Evolutionary conservation across 192 early-diverging fungal species (phyloP).

Genomic region (Tieghemiomyces parasiticus): DNA sequence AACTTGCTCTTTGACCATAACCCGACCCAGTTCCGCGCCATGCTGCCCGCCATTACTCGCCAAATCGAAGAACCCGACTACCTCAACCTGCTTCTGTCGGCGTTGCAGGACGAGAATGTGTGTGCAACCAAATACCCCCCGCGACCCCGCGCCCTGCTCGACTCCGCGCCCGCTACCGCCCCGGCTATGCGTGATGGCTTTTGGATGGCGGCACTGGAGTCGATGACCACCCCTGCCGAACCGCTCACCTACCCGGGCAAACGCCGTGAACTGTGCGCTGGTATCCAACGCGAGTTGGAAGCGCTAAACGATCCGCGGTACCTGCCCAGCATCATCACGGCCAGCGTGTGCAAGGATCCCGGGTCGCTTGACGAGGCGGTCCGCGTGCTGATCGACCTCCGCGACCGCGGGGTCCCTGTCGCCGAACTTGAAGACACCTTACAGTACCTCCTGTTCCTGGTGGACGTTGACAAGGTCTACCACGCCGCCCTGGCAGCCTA

Average conservation of each 20-base stretch:
- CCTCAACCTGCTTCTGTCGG: constrained; percentile 81
- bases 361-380: not conserved
- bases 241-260: constrained; percentile 24
- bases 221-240: not conserved
- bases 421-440: constrained; percentile 68
- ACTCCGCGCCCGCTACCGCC: not conserved
- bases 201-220: not conserved
- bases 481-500: constrained; percentile 89
- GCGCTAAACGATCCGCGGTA: constrained; percentile 32
- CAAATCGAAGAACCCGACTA: constrained; percentile 70
- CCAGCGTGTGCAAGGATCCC: constrained; percentile 7
- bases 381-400: not conserved
- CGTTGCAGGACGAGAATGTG: constrained; percentile 71
- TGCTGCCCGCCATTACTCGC: constrained; percentile 52
- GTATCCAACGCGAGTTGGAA: constrained; percentile 45
- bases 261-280: constrained; percentile 57
- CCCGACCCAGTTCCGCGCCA: constrained; percentile 45
- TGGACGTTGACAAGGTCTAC: constrained; percentile 75
- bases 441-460: constrained; percentile 84
- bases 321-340: constrained; percentile 67
- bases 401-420: constrained; percentile 27
- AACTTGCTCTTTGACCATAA: constrained; percentile 80
- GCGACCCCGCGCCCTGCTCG: no score
- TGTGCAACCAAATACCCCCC: constrained; percentile 61
- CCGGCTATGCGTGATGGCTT: not conserved